phyloP scores from a whole-genome alignment of 495 filamentous ascomycete species.

The Podospora pseudocomata region DNA sequence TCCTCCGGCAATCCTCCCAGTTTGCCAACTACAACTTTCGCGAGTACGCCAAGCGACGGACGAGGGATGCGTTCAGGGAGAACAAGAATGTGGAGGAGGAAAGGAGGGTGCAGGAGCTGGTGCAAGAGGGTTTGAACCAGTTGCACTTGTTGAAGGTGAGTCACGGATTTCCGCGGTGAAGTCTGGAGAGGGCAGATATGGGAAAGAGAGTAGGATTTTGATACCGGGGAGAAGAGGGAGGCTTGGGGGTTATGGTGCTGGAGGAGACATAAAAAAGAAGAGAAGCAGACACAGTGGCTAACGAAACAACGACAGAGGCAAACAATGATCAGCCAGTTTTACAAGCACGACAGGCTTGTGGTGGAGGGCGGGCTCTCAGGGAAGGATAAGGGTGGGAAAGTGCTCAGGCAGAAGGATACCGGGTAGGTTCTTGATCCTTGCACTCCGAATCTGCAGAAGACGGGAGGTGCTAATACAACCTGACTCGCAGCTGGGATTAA shows the following conservation, averaged over 20 bases:
- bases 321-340: constrained; percentile 92
- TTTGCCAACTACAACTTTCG: constrained; percentile 96
- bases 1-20: constrained; percentile 79
- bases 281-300: not conserved
- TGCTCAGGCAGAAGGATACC: constrained; percentile 39
- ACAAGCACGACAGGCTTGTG: constrained; percentile 84
- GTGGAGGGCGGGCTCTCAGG: constrained; percentile 85
- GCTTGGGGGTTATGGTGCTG: not conserved
- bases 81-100: constrained; percentile 64
- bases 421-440: constrained; percentile 22
- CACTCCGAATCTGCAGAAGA: not conserved
- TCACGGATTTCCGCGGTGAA: not conserved
- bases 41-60: constrained; percentile 89
- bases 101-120: constrained; percentile 75
- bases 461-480: not conserved
- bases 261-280: not conserved
- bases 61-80: constrained; percentile 83
- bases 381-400: constrained; percentile 66
- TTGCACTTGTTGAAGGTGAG: constrained; percentile 85
- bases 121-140: constrained; percentile 84
- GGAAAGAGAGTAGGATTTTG: not conserved
- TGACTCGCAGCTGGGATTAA: not conserved
- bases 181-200: not conserved
- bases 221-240: not conserved
- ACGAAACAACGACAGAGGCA: constrained; percentile 62